Evolutionary conservation across 148 eudicot genomes (phyloP), one percentile per base, ranked within the genome.

Genomic region (Vaccinium corymbosum): DNA sequence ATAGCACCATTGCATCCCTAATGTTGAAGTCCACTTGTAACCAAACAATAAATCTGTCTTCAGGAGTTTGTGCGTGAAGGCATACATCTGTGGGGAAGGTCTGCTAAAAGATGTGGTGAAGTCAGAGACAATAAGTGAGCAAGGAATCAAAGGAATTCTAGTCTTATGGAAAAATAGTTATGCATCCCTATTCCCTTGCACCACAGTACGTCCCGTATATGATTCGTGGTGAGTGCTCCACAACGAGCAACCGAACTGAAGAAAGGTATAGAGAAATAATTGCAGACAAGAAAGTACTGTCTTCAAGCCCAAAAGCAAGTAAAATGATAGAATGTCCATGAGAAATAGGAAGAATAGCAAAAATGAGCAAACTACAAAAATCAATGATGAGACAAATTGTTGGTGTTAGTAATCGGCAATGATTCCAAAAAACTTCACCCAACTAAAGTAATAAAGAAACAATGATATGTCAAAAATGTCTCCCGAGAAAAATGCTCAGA

Each of bases 141-240:
- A 29, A 71, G 48, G 48, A 66, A 66, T 32, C 5, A 32, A 71
- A 7, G 48, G n/a, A 14, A 32, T 2, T 13, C 14, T 71, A 29
- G 19, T 71, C 20, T 35, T 32, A 6, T 4, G 22, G 76, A 3
- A 15, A 72, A 72, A 38, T 35, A 35, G n/a, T n/a, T 50, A 72
- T 35, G 76, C 76, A 72, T 32, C 76, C 35, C 19, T 72, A 72
- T 35, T 32, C 76, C 76, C 49, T 35, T 35, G 76, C 76, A 35
- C 49, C 22, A 35, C 3, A 35, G 76, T 72, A 72, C n/a, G 76
- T 72, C 49, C 19, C 11, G 7, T 16, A 5, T 35, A 38, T 38
- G 22, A 72, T 35, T 35, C 12, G n/a, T 16, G 22, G 35, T 38
- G 49, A 35, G 49, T 38, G n/a, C 50, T 72, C 35, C 49, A 72